Evolutionary conservation across 768 basidiomycete species (phyloP).

Genomic region (Suillus paluster): DNA sequence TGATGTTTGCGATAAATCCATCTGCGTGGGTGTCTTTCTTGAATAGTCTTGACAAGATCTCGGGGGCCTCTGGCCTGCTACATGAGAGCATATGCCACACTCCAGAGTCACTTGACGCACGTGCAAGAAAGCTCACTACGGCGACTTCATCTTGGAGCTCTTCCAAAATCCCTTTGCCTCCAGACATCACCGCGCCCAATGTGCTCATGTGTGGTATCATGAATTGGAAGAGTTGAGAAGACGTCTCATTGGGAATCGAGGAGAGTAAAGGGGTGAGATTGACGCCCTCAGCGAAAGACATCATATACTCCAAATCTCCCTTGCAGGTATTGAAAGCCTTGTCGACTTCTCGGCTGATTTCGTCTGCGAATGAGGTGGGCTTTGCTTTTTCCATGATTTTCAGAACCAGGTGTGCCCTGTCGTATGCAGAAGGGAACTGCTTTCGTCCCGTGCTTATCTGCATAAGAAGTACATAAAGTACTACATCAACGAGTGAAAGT

Average conservation of each 20-base stretch:
- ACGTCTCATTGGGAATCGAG: background rate
- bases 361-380: background rate
- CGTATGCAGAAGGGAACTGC: conserved; percentile 1
- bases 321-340: background rate
- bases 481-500: conserved; percentile 7
- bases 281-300: background rate
- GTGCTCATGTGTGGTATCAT: conserved; percentile 27
- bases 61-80: background rate
- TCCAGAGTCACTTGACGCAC: background rate
- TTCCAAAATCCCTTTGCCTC: background rate
- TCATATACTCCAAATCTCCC: background rate
- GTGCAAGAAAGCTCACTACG: background rate
- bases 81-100: conserved; percentile 1
- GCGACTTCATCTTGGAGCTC: conserved; percentile 1
- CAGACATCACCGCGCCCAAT: conserved; percentile 1
- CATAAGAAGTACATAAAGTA: conserved; percentile 12
- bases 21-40: background rate
- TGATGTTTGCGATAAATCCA: conserved; percentile 28
- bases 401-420: background rate
- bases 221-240: conserved; percentile 31
- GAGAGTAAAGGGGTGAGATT: background rate
- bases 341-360: background rate
- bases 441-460: conserved; percentile 7
- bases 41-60: background rate
- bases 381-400: background rate